Conservation (phyloP, 2,329 filamentous ascomycete species). For the Trichoderma sp. region DNA sequence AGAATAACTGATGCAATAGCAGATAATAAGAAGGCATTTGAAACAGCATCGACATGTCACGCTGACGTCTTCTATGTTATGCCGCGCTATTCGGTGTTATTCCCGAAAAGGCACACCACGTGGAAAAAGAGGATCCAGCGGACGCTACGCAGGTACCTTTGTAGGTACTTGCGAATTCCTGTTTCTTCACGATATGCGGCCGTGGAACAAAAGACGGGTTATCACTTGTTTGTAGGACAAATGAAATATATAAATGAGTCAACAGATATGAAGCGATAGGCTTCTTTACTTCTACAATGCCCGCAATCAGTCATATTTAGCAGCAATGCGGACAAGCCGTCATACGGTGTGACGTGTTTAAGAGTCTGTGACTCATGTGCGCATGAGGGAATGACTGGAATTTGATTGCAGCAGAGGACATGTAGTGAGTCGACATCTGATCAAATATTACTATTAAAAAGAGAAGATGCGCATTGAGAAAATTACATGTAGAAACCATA, state of each 20-base stretch:
- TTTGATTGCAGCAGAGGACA: background rate
- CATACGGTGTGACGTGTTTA: background rate
- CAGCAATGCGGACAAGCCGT: background rate
- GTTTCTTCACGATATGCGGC: background rate
- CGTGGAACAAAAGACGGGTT: background rate
- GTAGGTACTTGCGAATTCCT: no score
- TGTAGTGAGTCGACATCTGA: no score
- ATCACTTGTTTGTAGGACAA: background rate
- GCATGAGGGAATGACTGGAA: background rate
- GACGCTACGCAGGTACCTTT: background rate
- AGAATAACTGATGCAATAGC: background rate
- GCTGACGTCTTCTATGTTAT: background rate
- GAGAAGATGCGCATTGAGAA: background rate
- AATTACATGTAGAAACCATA: background rate
- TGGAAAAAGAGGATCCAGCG: background rate
- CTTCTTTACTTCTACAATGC: background rate
- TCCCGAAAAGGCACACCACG: background rate
- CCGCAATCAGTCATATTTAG: background rate
- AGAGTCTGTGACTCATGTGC: constrained; percentile 10
- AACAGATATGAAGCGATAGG: background rate
- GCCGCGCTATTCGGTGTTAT: background rate
- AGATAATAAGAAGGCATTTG: background rate
- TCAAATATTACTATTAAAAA: background rate
- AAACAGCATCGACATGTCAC: background rate
- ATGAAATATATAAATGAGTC: background rate